Evolutionary conservation across 768 basidiomycete species (phyloP).

Genomic region (Mycena vitilis): DNA sequence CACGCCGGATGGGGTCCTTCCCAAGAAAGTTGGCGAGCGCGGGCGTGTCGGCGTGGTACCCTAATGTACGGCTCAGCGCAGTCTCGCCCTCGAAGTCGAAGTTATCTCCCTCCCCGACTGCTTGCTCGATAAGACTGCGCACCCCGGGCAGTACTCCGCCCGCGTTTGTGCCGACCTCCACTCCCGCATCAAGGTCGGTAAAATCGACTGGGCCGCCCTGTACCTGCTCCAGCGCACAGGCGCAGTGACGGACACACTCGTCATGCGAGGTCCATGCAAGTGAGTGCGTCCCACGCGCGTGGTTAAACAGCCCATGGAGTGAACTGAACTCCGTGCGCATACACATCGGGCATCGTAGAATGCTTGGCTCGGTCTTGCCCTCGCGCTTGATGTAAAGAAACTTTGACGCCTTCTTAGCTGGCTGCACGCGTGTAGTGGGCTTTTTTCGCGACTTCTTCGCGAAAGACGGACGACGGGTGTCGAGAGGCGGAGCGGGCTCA

Average conservation of each 20-base stretch:
- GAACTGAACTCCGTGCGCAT: conserved; percentile 58
- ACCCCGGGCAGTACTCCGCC: conserved; percentile 59
- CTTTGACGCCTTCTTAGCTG: conserved; percentile 42
- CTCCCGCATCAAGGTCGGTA: conserved; percentile 50
- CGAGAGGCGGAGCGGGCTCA: conserved; percentile 37
- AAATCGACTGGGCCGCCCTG: conserved; percentile 45
- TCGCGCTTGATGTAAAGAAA: conserved; percentile 56
- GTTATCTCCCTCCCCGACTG: conserved; percentile 49
- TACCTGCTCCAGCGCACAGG: conserved; percentile 38
- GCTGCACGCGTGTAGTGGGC: conserved; percentile 42
- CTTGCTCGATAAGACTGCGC: conserved; percentile 61
- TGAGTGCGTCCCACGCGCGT: conserved; percentile 61
- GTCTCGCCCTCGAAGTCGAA: conserved; percentile 24
- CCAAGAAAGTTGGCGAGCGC: conserved; percentile 63
- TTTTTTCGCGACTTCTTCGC: conserved; percentile 35
- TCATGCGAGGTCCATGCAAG: conserved; percentile 68
- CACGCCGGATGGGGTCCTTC: conserved; percentile 52
- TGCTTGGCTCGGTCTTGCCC: conserved; percentile 37
- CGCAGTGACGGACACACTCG: conserved; percentile 64
- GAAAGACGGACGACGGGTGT: conserved; percentile 33
- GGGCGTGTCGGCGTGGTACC: conserved; percentile 61
- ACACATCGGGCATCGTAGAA: conserved; percentile 61
- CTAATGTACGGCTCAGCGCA: conserved; percentile 53
- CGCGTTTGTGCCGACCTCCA: conserved; percentile 57
- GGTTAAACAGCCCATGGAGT: conserved; percentile 66